Evolutionary conservation across 2,329 filamentous ascomycete species (phyloP), one percentile per base, ranked within the genome.

Genomic region (Samsoniella hepiali): DNA sequence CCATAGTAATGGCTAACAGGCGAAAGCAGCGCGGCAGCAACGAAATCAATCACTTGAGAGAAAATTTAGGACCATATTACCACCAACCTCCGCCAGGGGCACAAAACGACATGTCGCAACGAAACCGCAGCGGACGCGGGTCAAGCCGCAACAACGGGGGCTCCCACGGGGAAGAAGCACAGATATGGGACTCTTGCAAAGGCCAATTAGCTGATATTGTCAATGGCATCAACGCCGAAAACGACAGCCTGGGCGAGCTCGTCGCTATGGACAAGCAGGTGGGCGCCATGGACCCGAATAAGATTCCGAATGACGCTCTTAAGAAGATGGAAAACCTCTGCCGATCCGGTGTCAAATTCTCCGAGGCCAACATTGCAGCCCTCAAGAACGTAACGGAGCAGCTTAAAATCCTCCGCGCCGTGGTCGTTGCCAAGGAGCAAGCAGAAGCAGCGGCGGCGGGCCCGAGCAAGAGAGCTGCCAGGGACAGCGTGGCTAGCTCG

Each of bases 101-200:
- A 22, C 58, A 54, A 62, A 62, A 40, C 69, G 66, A 68, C 61
- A 80, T 79, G 77, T 79, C 78, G 50, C 78, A 79, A 69, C 74
- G 78, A 65, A 79, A 78, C 65, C 76, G 78, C 62, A 78, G 77
- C 68, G 77, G 76, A 58, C 78, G 78, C 65, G 77, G 77, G 45
- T 77, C 76, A 47, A 77, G 77, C 70, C 75, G 78, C 49, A 80
- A 78, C 70, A 79, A 77, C 55, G 76, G 77, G 32, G 74, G 76
- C 65, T 68, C 73, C 8, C 76, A 78, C 38, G 78, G 78, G 34
- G 78, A 81, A 66, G 78, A 81, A 67, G 75, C 73, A 9, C 72
- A 77, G 54, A 74, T 80, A 6, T 81, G 78, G 78, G 77, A 79
- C 40, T 67, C 70, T 1, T 76, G 73, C 68, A 78, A 79, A 64